A percentile compares a stretch with the other conserved stretches of the same genome.
phyloP scores from a whole-genome alignment of 75 land plant species.

The Chamaecyparis obtusa region DNA sequence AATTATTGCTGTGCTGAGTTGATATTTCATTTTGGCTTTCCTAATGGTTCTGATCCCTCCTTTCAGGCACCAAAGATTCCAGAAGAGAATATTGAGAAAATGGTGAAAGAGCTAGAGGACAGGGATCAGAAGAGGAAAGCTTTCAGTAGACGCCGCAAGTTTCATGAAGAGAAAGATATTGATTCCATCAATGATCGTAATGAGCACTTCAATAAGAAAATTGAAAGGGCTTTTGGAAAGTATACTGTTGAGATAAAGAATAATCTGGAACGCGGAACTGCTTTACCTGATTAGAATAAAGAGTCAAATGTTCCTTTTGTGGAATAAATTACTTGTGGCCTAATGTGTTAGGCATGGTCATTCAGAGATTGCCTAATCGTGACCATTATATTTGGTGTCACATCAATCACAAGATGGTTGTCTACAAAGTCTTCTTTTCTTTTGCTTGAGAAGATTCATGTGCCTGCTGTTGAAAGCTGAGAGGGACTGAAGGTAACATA shows the following conservation, averaged over 20 bases:
- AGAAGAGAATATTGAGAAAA: conserved; percentile 79
- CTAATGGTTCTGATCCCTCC: neutral
- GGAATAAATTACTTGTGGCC: neutral
- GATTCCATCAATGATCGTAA: conserved; percentile 98
- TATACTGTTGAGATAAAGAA: conserved; percentile 98
- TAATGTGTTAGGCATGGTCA: neutral
- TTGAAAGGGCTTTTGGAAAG: conserved; percentile 98
- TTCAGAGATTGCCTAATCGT: neutral
- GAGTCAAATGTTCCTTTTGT: neutral
- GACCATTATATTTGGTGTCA: neutral
- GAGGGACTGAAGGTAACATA: neutral
- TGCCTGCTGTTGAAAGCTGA: neutral
- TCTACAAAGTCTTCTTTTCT: neutral
- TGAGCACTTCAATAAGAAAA: conserved; percentile 99
- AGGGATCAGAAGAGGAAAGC: conserved; percentile 69
- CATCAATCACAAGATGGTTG: neutral
- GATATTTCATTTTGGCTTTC: neutral
- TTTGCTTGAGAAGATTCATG: neutral
- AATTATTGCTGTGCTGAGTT: neutral
- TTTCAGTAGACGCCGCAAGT: conserved; percentile 91
- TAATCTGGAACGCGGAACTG: conserved; percentile 96
- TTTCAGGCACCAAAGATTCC: conserved; percentile 67
- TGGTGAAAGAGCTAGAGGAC: conserved; percentile 88
- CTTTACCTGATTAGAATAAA: conserved; percentile 69
- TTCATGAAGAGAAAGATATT: conserved; percentile 93